These are phyloP conservation scores for Babesia bigemina DNA, from an alignment of 169 alveolate genomes.

Conservation along the genomic window DNA sequence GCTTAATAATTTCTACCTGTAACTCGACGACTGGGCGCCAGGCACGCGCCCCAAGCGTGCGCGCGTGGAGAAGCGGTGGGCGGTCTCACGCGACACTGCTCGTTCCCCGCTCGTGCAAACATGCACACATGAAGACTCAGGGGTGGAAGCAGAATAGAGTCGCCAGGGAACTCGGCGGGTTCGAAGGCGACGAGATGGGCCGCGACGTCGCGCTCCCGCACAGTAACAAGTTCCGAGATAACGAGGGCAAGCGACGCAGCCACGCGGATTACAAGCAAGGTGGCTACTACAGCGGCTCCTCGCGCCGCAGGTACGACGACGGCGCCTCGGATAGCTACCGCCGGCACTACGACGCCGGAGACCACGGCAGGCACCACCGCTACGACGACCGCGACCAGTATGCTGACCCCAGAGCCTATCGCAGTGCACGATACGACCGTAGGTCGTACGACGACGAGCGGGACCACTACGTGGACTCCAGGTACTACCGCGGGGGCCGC, in stretches of 20 bases:
- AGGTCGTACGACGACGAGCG: slow-evolving; percentile 23
- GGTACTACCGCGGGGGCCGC: slow-evolving; percentile 28
- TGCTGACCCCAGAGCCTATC: slow-evolving; percentile 7
- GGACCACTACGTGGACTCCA: slow-evolving; percentile 15
- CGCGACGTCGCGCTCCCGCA: slow-evolving; percentile 15
- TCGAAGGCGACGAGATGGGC: not conserved
- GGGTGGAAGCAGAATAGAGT: slow-evolving; percentile 12
- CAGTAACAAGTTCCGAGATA: slow-evolving; percentile 8
- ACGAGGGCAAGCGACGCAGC: slow-evolving; percentile 15
- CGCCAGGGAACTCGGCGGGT: slow-evolving; percentile 7
- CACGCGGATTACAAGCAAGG: slow-evolving; percentile 2
- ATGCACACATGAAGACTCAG: slow-evolving; percentile 16
- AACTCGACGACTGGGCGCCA: not conserved
- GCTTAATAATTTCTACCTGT: not conserved
- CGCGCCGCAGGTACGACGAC: slow-evolving; percentile 21
- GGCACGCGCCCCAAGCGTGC: not conserved
- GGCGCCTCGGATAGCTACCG: slow-evolving; percentile 24
- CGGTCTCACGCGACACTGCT: not conserved
- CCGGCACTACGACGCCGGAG: slow-evolving; percentile 31
- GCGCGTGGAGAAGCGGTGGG: not conserved
- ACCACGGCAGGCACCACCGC: slow-evolving; percentile 32
- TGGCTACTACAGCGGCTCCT: not conserved
- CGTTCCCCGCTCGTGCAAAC: not conserved
- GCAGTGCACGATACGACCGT: not conserved
- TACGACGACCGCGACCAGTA: slow-evolving; percentile 22